Base-by-base conservation (phyloP, 306 rosid species). In the Lablab purpureus region DNA sequence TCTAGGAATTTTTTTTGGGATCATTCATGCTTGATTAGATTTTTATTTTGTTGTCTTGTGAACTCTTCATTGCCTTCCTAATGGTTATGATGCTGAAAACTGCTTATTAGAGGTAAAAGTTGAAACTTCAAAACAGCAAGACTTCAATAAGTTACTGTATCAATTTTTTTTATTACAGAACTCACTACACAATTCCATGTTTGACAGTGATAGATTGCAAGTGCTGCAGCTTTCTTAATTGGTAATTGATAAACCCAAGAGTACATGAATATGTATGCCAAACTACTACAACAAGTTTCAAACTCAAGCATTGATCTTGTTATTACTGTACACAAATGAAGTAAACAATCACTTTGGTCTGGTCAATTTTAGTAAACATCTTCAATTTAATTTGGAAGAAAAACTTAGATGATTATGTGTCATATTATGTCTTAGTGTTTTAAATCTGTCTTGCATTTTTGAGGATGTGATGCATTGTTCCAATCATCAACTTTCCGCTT, bases 121-220 rank as follows among this genome's bases (percentile, higher is more conserved):
- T 11, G 13, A 45, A 60, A 43, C 5, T 50, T 19, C 50, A 58
- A 21, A 63, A 28, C 12, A 21, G 6, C 3, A 10, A 2, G 5
- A 41, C 43, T 60, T 43, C 5, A 60, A 6, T 27, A n/a, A 34
- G 49, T 7, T 27, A 58, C 32, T 10, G 1, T 74, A 13, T 60
- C 50, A 22, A 59, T 10, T 1, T 5, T 37, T 41, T 25, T 58
- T 67, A 45, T 46, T 4, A 28, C 41, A 75, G 28, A 43, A 19
- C 13, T 46, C 32, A 60, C 8, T 45, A 46, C 12, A 4, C 13
- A 8, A 7, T 28, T 5, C 3, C 1, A 27, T 17, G 25, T 27
- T 41, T 74, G 60, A 28, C 63, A 28, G 3, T 21, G 28, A 54
- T 54, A 52, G 59, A 52, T 54, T 74, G 68, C 37, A 32, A 7